Conservation (phyloP, 257 asterid genomes). For the Haberlea rhodopensis region DNA sequence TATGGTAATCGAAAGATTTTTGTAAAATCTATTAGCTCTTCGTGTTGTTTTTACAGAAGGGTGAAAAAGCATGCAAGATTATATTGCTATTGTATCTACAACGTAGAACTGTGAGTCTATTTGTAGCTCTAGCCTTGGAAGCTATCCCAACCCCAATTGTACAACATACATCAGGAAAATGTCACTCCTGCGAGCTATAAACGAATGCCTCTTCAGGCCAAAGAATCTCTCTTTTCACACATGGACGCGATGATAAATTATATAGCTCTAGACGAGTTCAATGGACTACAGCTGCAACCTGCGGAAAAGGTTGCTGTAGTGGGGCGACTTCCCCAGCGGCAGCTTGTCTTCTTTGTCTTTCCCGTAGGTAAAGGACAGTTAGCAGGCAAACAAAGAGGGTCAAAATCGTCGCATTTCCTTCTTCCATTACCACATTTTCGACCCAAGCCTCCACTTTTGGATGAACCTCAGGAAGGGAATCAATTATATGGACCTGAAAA, state of each 20-base stretch:
- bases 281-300: conserved; percentile 43
- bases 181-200: conserved; percentile 18
- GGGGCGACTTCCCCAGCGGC: conserved; percentile 50
- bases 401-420: conserved; percentile 90
- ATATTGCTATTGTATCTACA: conserved; percentile 13
- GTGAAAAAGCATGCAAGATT: conserved; percentile 10
- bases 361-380: conserved; percentile 79
- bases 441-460: conserved; percentile 87
- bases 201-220: conserved; percentile 30
- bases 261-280: conserved; percentile 20
- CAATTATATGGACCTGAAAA: conserved; percentile 60
- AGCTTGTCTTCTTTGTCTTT: conserved; percentile 76
- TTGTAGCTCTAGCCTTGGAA: conserved; percentile 16
- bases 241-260: not conserved
- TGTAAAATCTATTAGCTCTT: conserved; percentile 2
- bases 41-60: conserved; percentile 25
- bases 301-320: conserved; percentile 57
- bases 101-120: conserved; percentile 21
- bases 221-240: conserved; percentile 18
- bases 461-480: conserved; percentile 72
- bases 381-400: conserved; percentile 90
- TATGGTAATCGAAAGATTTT: not conserved
- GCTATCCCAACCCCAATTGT: conserved; percentile 13
- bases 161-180: conserved; percentile 29
- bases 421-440: conserved; percentile 84